A percentile compares a stretch with the other conserved stretches of the same genome.
phyloP scores from a whole-genome alignment of 75 land plant species.

The Sequoiadendron giganteum region DNA sequence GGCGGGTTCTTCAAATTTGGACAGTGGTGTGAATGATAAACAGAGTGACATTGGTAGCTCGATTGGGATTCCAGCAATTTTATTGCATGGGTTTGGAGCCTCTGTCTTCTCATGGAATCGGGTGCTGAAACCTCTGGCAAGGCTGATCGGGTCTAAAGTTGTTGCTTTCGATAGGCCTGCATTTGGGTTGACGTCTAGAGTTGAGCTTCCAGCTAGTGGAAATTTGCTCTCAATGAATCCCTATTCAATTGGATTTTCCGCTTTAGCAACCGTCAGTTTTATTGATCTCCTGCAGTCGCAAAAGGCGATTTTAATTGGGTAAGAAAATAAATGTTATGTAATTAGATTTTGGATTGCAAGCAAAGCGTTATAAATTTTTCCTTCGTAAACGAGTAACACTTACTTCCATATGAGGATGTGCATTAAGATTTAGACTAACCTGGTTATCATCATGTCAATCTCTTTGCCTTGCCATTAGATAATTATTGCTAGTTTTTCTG shows the following conservation, averaged over 20 bases:
- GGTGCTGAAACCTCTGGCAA: conserved; percentile 72
- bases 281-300: conserved; percentile 59
- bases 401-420: not conserved
- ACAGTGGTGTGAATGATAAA: not conserved
- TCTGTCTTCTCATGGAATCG: conserved; percentile 85
- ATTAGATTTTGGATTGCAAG: conserved; percentile 3
- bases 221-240: conserved; percentile 47
- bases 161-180: conserved; percentile 97
- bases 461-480: not conserved
- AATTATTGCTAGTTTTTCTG: not conserved
- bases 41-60: not conserved
- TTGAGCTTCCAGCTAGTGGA: conserved; percentile 1
- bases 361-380: not conserved
- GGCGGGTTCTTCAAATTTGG: not conserved
- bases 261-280: conserved; percentile 61
- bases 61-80: conserved; percentile 54
- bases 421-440: not conserved
- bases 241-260: conserved; percentile 72
- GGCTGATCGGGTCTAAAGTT: conserved; percentile 51
- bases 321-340: conserved; percentile 18
- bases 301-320: conserved; percentile 87
- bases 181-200: conserved; percentile 85
- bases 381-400: not conserved
- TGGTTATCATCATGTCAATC: not conserved
- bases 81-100: conserved; percentile 97